Base-by-base conservation (phyloP, 1,284 basidiomycete genomes). In the Laetiporus sulphureus region DNA sequence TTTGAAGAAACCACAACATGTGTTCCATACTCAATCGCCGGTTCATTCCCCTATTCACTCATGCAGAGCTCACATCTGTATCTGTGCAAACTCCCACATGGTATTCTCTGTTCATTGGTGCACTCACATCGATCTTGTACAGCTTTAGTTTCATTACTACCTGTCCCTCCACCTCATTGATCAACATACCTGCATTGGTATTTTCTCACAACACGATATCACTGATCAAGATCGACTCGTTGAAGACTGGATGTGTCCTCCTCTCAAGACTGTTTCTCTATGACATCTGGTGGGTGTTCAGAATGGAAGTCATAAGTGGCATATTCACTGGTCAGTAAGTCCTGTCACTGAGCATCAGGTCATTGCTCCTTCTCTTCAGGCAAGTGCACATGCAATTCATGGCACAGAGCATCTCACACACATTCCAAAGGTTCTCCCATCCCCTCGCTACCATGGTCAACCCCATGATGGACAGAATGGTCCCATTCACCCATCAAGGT, bases 281-380 rank as follows among this genome's bases (percentile, higher is more conserved):
- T 59, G 93, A 95, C 56, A 77, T 95, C 33, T 91, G 78, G 74
- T 90, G 83, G 88, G 91, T 91, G 13, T 90, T 88, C 58, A 83
- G 83, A 21, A 86, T 83, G 0, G 73, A 79, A 58, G 86, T 88
- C 61, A 85, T 87, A 57, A 59, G 83, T 67, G 11, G 6, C 5
- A 20, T 16, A n/a, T n/a, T 15, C 7, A 16, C 29, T 7, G n/a
- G 32, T 42, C 1, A 22, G 21, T 18, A 16, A 2, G 5, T n/a
- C n/a, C 13, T 33, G 23, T 25, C 24, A 32, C 22, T n/a, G 29
- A 15, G 11, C 7, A 36, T n/a, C 27, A 18, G 13, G 19, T 23
- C 5, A 3, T 10, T 24, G 5, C 18, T 15, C 25, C 19, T n/a
- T n/a, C n/a, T n/a, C n/a, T n/a, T n/a, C n/a, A n/a, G n/a, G n/a